Conservation (phyloP, 108 stramenopile genomes). For the Heterococcus sp. region DNA sequence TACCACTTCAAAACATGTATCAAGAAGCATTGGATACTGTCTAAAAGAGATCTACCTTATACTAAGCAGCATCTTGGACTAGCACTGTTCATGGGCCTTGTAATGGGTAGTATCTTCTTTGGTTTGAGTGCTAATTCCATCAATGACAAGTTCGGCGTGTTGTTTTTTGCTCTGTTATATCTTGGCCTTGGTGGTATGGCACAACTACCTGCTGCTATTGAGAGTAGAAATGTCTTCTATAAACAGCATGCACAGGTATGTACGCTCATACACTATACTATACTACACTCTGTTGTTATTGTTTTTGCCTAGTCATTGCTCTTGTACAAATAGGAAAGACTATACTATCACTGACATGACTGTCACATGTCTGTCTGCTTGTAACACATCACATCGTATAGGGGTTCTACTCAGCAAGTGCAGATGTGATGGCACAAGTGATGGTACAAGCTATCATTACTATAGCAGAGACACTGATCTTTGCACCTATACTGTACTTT, state of each 20-base stretch:
- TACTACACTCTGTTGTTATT: background rate
- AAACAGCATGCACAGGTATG: background rate
- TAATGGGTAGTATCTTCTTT: no score
- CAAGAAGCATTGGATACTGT: slow-evolving; percentile 8
- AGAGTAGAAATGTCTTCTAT: no score
- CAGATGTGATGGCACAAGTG: background rate
- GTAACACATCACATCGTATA: no score
- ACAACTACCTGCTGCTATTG: no score
- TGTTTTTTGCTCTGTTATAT: background rate
- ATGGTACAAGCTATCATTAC: background rate
- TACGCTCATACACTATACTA: no score
- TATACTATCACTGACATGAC: no score
- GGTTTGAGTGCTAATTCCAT: no score
- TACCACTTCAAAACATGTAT: slow-evolving; percentile 43
- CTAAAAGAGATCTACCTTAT: slow-evolving; percentile 5
- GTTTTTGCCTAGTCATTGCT: slow-evolving; percentile 1
- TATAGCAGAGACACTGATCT: slow-evolving; percentile 13
- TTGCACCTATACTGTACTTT: slow-evolving; percentile 50
- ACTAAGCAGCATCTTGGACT: background rate
- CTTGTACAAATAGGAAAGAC: no score
- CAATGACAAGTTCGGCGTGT: background rate
- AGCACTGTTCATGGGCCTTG: slow-evolving; percentile 4
- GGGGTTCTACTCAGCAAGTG: background rate
- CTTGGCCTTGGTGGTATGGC: background rate
- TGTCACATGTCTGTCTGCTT: no score